These are phyloP conservation scores for Jackrogersella multiformis DNA, from an alignment of 495 filamentous ascomycete species.

Conservation along the genomic window DNA sequence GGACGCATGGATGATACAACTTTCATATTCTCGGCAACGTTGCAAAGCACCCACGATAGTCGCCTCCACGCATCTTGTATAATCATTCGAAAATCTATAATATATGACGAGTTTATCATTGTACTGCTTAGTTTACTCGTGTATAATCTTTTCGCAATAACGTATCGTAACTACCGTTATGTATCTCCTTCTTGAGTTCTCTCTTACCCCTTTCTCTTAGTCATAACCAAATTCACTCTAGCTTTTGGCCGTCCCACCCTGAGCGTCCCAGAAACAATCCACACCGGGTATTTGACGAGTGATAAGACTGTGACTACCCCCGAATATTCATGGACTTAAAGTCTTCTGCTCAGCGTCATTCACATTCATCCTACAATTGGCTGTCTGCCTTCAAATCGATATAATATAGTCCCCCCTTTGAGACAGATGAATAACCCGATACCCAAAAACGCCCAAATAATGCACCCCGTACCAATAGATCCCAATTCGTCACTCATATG, in stretches of 20 bases:
- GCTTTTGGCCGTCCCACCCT: too few species aligned
- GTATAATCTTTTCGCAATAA: too few species aligned
- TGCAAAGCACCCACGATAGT: not conserved
- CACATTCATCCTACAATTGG: not conserved
- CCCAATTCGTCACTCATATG: constrained; percentile 1
- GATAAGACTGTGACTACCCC: too few species aligned
- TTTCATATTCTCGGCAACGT: constrained; percentile 3
- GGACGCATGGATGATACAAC: not conserved
- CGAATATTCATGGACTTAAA: too few species aligned
- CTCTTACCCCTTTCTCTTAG: not conserved
- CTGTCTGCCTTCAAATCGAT: not conserved
- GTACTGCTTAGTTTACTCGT: too few species aligned
- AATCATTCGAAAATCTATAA: not conserved
- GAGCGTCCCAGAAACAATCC: too few species aligned
- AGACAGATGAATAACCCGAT: not conserved
- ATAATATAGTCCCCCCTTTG: not conserved
- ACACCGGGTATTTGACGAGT: too few species aligned
- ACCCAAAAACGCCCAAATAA: constrained; percentile 10
- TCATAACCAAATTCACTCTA: too few species aligned
- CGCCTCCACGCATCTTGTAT: not conserved
- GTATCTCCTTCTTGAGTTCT: not conserved
- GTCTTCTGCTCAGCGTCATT: not conserved
- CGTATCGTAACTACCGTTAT: too few species aligned
- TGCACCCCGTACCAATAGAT: not conserved
- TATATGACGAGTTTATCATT: not conserved